phyloP scores from a whole-genome alignment of 176 grass and related monocot species.

The Musa acuminata region DNA sequence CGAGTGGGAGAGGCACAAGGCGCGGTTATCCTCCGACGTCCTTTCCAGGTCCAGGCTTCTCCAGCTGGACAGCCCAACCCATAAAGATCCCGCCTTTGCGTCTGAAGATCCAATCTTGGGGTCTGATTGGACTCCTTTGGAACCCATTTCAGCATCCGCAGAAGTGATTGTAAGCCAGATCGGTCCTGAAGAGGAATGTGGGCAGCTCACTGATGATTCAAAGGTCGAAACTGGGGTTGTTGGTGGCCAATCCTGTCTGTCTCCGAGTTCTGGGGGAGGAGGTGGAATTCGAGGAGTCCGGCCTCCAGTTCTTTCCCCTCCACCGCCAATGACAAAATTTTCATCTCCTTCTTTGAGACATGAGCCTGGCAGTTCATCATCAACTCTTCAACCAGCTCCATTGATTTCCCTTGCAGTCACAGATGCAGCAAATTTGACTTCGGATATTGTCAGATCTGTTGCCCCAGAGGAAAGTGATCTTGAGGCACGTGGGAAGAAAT shows the following conservation, averaged over 20 bases:
- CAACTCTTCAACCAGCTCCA: conserved; percentile 40
- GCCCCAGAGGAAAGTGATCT: conserved; percentile 20
- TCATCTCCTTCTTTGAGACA: background rate
- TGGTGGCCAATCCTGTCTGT: background rate
- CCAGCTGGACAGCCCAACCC: background rate
- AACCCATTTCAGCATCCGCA: background rate
- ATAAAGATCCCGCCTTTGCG: conserved; percentile 3
- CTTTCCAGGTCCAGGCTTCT: conserved; percentile 20
- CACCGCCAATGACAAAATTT: background rate
- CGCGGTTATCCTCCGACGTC: conserved; percentile 31
- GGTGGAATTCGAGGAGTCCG: conserved; percentile 61
- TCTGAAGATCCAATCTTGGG: conserved; percentile 11
- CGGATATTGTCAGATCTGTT: conserved; percentile 51
- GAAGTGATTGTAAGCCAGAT: conserved; percentile 6
- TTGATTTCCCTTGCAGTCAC: conserved; percentile 26
- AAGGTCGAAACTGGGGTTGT: background rate
- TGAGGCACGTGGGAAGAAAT: conserved; percentile 16
- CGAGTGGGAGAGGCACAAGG: conserved; percentile 65
- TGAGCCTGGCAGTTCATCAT: background rate
- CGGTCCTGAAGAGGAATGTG: conserved; percentile 14
- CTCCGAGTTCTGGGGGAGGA: conserved; percentile 5
- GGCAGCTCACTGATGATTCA: background rate
- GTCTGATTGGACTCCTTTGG: conserved; percentile 10
- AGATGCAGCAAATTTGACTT: conserved; percentile 18
- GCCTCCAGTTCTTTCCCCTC: conserved; percentile 38